Conservation (phyloP, 2,329 filamentous ascomycete species). For the Penicillium vulpinum region DNA sequence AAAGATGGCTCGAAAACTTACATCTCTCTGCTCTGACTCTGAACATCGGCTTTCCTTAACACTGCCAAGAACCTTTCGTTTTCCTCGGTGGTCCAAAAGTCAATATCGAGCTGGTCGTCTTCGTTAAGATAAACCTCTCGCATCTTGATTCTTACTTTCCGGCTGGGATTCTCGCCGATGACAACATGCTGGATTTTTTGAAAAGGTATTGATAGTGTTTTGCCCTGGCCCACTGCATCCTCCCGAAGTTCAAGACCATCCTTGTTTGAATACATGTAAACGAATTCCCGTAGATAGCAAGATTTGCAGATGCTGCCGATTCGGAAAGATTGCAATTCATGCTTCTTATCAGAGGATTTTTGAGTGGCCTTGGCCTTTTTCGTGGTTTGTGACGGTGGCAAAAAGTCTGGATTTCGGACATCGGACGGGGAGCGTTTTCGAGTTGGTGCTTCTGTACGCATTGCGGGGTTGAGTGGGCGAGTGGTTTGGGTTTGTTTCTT, state of each 20-base stretch:
- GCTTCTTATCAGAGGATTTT: background rate
- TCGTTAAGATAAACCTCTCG: too few relatives aligned
- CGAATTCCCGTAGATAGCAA: slow-evolving; percentile 1
- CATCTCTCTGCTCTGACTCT: slow-evolving; percentile 23
- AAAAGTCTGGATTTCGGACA: slow-evolving; percentile 34
- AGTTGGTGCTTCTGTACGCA: background rate
- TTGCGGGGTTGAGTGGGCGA: slow-evolving; percentile 3
- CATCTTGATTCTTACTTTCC: slow-evolving; percentile 33
- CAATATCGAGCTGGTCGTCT: slow-evolving; percentile 29
- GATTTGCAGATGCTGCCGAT: slow-evolving; percentile 20
- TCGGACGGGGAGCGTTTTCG: slow-evolving; percentile 33
- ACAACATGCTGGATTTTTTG: slow-evolving; percentile 23
- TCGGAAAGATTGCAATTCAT: slow-evolving; percentile 24
- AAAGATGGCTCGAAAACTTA: slow-evolving; percentile 19
- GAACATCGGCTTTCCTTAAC: slow-evolving; percentile 13
- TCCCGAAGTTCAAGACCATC: slow-evolving; percentile 12
- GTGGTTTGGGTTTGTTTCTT: slow-evolving; percentile 1
- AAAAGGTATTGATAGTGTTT: slow-evolving; percentile 17
- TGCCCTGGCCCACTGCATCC: background rate
- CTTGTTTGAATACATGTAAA: slow-evolving; percentile 18
- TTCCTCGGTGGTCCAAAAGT: slow-evolving; percentile 25
- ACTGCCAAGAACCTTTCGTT: slow-evolving; percentile 24
- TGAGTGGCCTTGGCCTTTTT: slow-evolving; percentile 15
- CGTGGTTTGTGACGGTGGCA: slow-evolving; percentile 11
- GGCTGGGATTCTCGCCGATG: slow-evolving; percentile 22